phyloP scores from a whole-genome alignment of 2,329 filamentous ascomycete species.

The Aspergillus tubingensis region DNA sequence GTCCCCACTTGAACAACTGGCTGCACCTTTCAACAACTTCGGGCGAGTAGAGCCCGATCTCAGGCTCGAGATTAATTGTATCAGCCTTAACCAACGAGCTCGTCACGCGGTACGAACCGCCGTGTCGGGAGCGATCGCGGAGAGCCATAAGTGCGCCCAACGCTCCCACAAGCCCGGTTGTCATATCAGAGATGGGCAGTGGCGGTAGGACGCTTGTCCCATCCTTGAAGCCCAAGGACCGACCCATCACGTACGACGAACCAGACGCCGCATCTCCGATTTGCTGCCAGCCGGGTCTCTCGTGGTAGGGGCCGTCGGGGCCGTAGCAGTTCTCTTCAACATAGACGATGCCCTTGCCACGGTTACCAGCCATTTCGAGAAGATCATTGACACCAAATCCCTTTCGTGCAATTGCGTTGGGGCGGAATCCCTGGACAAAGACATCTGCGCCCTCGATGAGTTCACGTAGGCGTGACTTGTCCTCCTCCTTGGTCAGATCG shows the following conservation, averaged over 20 bases:
- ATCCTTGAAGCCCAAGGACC: slow-evolving; percentile 29
- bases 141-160: slow-evolving; percentile 20
- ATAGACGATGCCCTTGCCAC: slow-evolving; percentile 51
- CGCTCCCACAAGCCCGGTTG: slow-evolving; percentile 24
- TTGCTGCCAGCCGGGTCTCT: slow-evolving; percentile 55
- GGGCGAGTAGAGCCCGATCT: slow-evolving; percentile 26
- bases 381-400: slow-evolving; percentile 42
- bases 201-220: slow-evolving; percentile 23
- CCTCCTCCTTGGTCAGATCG: slow-evolving; percentile 49
- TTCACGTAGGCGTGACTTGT: slow-evolving; percentile 42
- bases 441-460: slow-evolving; percentile 55
- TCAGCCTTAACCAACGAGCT: slow-evolving; percentile 35
- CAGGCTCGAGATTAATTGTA: slow-evolving; percentile 30
- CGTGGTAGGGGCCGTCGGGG: slow-evolving; percentile 48
- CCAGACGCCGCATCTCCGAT: slow-evolving; percentile 50
- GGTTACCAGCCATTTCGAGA: slow-evolving; percentile 41
- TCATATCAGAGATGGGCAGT: slow-evolving; percentile 28
- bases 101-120: slow-evolving; percentile 28
- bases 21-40: background rate
- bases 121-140: slow-evolving; percentile 20
- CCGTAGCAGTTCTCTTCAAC: slow-evolving; percentile 57
- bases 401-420: slow-evolving; percentile 41
- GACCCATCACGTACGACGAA: slow-evolving; percentile 41
- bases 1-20: background rate
- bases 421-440: slow-evolving; percentile 57